phyloP scores from a whole-genome alignment of 1,139 yeast species.

The Debaryomyces fabryi region DNA sequence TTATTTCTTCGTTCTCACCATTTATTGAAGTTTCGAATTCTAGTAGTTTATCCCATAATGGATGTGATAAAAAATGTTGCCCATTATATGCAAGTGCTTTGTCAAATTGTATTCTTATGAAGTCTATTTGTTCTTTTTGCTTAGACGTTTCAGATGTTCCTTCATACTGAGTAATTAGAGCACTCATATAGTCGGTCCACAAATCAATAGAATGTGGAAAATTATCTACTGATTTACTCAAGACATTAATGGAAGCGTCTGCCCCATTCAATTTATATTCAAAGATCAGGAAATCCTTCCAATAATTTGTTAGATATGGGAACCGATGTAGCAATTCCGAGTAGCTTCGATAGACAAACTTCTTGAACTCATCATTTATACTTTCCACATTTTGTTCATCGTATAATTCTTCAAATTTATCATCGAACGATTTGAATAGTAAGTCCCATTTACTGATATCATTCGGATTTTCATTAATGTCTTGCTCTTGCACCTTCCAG shows the following conservation, averaged over 20 bases:
- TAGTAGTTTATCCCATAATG: conserved; percentile 66
- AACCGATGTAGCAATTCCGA: conserved; percentile 45
- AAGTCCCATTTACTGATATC: conserved; percentile 36
- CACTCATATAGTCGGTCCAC: conserved; percentile 66
- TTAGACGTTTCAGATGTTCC: conserved; percentile 20
- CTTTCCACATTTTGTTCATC: conserved; percentile 14
- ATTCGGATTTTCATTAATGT: conserved; percentile 23
- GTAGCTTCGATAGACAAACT: conserved; percentile 23
- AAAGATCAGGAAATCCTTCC: conserved; percentile 61
- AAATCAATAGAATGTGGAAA: conserved; percentile 63
- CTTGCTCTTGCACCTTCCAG: conserved; percentile 8
- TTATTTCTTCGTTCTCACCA: conserved; percentile 14
- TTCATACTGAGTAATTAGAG: conserved; percentile 43
- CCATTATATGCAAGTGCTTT: conserved; percentile 50
- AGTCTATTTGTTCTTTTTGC: conserved; percentile 17
- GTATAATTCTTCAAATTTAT: conserved; percentile 17
- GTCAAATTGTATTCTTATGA: conserved; percentile 41
- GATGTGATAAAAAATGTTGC: conserved; percentile 59
- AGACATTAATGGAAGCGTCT: conserved; percentile 47
- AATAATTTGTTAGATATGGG: conserved; percentile 59
- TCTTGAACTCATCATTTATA: conserved; percentile 23
- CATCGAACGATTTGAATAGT: conserved; percentile 28
- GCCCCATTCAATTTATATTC: conserved; percentile 59
- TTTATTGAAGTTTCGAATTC: conserved; percentile 43
- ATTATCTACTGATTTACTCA: conserved; percentile 48